phyloP scores from a whole-genome alignment of 1,139 yeast species.

The Meyerozyma sp. region DNA sequence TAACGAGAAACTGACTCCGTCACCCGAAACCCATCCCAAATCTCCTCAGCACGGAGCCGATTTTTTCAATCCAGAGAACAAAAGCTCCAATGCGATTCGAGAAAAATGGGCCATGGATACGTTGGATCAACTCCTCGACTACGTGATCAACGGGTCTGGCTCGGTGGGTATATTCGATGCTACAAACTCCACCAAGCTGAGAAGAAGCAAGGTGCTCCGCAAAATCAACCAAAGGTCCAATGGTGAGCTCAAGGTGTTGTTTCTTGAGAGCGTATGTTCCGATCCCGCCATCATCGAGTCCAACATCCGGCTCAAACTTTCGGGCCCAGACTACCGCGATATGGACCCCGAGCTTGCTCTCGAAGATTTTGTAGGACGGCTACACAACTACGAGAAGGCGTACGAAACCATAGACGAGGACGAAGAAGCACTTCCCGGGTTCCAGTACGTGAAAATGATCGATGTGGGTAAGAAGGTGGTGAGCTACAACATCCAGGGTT shows the following conservation, averaged over 20 bases:
- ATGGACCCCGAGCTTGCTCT: constrained; percentile 82
- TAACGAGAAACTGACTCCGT: constrained; percentile 16
- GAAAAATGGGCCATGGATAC: constrained; percentile 98
- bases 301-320: constrained; percentile 76
- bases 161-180: constrained; percentile 96
- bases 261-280: constrained; percentile 82
- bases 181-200: constrained; percentile 76
- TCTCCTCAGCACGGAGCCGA: constrained; percentile 57
- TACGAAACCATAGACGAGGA: constrained; percentile 85
- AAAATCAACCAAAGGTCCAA: constrained; percentile 66
- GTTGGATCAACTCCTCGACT: constrained; percentile 75
- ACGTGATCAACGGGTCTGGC: constrained; percentile 74
- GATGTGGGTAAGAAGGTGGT: constrained; percentile 94
- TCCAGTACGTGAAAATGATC: constrained; percentile 91
- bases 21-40: constrained; percentile 10
- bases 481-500: constrained; percentile 87
- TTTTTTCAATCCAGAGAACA: constrained; percentile 81
- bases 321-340: constrained; percentile 88
- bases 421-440: constrained; percentile 54
- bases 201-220: constrained; percentile 65
- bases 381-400: constrained; percentile 80
- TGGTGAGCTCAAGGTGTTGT: constrained; percentile 75
- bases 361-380: constrained; percentile 74
- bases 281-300: constrained; percentile 72
- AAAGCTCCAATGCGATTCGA: constrained; percentile 57